Evolutionary conservation across 2,329 filamentous ascomycete species (phyloP).

Genomic region (Sordariomycetes sp.): DNA sequence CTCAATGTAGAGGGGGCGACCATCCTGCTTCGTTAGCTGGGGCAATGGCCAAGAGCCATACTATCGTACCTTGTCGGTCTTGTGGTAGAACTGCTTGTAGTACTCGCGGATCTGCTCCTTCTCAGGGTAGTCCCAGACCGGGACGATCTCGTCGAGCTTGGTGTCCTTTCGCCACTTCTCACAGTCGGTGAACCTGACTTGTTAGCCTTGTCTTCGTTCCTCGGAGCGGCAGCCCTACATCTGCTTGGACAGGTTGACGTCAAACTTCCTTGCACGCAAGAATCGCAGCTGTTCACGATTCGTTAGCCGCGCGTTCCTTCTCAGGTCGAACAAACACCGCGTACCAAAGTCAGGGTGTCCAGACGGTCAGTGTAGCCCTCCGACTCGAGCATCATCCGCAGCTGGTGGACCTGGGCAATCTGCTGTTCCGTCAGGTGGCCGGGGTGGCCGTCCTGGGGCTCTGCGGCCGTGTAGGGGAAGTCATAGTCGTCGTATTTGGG

Average conservation of each 20-base stretch:
- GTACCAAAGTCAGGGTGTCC: slow-evolving; percentile 84
- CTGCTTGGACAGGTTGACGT: slow-evolving; percentile 71
- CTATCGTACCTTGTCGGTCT: slow-evolving; percentile 65
- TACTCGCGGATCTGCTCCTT: slow-evolving; percentile 76
- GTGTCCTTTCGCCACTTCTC: slow-evolving; percentile 89
- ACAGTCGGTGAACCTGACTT: slow-evolving; percentile 71
- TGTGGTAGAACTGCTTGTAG: slow-evolving; percentile 99
- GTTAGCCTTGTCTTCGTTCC: slow-evolving; percentile 10
- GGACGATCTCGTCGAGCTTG: slow-evolving; percentile 71
- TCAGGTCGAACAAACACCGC: slow-evolving; percentile 5
- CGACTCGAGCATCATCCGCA: slow-evolving; percentile 76
- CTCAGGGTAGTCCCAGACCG: slow-evolving; percentile 79
- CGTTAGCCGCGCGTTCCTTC: too few species aligned
- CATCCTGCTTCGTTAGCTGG: too few species aligned
- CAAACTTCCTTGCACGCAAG: slow-evolving; percentile 90
- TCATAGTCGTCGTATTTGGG: slow-evolving; percentile 96
- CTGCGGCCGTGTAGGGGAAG: slow-evolving; percentile 71
- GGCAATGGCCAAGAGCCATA: too few species aligned
- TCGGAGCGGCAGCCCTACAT: slow-evolving; percentile 55
- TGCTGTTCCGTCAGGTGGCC: slow-evolving; percentile 80
- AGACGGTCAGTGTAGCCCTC: slow-evolving; percentile 75
- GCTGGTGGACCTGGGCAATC: slow-evolving; percentile 80
- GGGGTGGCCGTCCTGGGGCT: slow-evolving; percentile 66
- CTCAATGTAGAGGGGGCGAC: slow-evolving; percentile 94
- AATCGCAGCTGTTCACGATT: slow-evolving; percentile 60